These are phyloP conservation scores for Spathaspora gorwiae DNA, from an alignment of 805 yeast species.

Conservation along the genomic window DNA sequence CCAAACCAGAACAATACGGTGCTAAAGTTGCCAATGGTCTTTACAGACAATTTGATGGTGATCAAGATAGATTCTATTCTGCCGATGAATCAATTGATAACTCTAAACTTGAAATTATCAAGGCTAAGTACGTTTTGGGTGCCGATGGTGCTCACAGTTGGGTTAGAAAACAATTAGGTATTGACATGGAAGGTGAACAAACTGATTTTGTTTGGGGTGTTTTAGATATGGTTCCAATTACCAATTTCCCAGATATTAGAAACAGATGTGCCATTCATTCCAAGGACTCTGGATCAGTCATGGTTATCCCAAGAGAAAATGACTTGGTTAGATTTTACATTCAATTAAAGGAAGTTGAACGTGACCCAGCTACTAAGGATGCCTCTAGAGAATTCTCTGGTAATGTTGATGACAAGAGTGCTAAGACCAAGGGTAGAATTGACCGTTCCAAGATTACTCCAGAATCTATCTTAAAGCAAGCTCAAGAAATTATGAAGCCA, in stretches of 20 bases:
- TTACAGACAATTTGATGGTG: conserved; percentile 21
- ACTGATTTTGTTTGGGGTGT: conserved; percentile 35
- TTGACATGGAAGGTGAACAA: conserved; percentile 29
- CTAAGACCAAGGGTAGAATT: conserved; percentile 13
- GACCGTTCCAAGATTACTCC: conserved; percentile 30
- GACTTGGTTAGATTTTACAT: conserved; percentile 27
- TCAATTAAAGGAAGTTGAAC: conserved; percentile 15
- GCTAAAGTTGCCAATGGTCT: conserved; percentile 20
- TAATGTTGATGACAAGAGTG: conserved; percentile 3
- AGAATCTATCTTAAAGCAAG: conserved; percentile 17
- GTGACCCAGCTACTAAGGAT: conserved; percentile 5
- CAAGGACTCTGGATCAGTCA: conserved; percentile 23
- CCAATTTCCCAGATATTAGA: conserved; percentile 32
- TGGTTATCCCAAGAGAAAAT: conserved; percentile 31
- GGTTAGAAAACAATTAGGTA: conserved; percentile 27
- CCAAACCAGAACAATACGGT: conserved; percentile 11
- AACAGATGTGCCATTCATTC: conserved; percentile 29
- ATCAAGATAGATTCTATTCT: conserved; percentile 12
- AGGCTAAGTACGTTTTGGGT: conserved; percentile 30
- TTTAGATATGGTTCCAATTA: conserved; percentile 27
- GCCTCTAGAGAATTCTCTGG: conserved; percentile 13
- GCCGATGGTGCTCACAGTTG: conserved; percentile 21
- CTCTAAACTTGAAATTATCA: conserved; percentile 13
- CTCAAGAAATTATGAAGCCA: conserved; percentile 14
- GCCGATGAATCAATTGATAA: conserved; percentile 4